Evolutionary conservation across 1,139 yeast genomes (phyloP), one percentile per base, ranked within the genome.

Genomic region (Saccharomyces hybrid): DNA sequence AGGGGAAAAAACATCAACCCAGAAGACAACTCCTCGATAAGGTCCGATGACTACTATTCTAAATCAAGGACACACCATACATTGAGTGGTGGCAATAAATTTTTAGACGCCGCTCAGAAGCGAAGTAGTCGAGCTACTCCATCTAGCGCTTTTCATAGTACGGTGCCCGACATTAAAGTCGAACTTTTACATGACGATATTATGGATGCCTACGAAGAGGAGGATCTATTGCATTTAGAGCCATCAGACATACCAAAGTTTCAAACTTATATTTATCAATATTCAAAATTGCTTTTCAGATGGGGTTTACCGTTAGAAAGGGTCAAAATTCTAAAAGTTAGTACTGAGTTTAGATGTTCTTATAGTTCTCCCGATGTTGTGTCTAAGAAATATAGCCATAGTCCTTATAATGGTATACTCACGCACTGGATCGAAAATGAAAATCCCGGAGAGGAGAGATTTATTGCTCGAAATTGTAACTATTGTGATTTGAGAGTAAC

Each of bases 231-330:
- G 1, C 69, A 84, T 48, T 70, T 86, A 49, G 78, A 77, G 52
- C 70, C 79, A 4, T 75, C 77, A 28, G 78, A 79, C 52, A 75
- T 74, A 28, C 71, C 67, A 1, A 78, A 77, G 57, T 75, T 80
- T 56, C 71, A 73, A 52, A 63, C 68, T 13, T 88, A 86, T 67
- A 73, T 97, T 47, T 77, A 79, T 32, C 86, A 83, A 57, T 91
- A 91, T 68, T 93, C 97, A 0, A 81, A 85, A n/a, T 78, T 90
- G 68, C 73, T 91, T 26, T 88, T 80, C 62, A 71, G 79, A 46
- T 91, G 98, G 98, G 95, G 93, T 0, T 75, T 90, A 28, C 88
- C 90, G 0, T 78, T 87, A 20, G 82, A 84, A 61, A 72, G 96
- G 42, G 80, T 88, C 34, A 91, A 91, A 64, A 79, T 91, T 5